Conservation (phyloP, 768 basidiomycete species). For the Mycena galericulata region DNA sequence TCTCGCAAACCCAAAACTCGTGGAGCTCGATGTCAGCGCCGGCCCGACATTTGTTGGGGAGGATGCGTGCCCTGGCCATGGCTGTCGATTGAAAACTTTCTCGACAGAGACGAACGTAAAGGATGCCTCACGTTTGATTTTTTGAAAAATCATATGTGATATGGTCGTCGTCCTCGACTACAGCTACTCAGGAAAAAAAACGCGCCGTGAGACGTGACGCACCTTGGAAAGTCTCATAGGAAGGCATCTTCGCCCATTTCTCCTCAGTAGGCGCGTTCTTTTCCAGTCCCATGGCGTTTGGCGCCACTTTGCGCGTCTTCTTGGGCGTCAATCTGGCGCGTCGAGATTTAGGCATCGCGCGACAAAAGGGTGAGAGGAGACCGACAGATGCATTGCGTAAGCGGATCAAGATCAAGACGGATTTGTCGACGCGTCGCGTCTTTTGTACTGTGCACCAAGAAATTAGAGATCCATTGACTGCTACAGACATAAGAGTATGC, state of each 20-base stretch:
- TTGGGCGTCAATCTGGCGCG: neutral
- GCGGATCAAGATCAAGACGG: no score
- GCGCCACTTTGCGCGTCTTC: neutral
- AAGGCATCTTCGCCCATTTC: constrained; percentile 4
- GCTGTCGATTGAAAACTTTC: neutral
- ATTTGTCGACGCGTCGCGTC: no score
- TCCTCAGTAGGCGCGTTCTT: constrained; percentile 10
- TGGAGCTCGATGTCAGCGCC: neutral
- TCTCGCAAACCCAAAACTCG: constrained; percentile 20
- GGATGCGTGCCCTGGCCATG: constrained; percentile 3
- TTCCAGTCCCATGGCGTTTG: constrained; percentile 3
- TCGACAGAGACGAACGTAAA: neutral
- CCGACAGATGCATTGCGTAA: no score
- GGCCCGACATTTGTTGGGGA: constrained; percentile 15
- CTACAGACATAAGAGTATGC: no score
- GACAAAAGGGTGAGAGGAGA: neutral
- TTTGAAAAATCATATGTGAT: neutral
- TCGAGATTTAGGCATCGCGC: constrained; percentile 23
- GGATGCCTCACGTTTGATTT: neutral
- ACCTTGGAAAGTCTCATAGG: constrained; percentile 16
- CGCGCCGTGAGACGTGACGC: neutral
- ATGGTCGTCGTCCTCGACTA: constrained; percentile 6
- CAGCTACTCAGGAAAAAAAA: neutral
- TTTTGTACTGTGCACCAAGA: no score
- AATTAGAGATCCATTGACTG: no score